Base-by-base conservation (phyloP, 345 rosid genomes). In the Syzygium aromaticum region DNA sequence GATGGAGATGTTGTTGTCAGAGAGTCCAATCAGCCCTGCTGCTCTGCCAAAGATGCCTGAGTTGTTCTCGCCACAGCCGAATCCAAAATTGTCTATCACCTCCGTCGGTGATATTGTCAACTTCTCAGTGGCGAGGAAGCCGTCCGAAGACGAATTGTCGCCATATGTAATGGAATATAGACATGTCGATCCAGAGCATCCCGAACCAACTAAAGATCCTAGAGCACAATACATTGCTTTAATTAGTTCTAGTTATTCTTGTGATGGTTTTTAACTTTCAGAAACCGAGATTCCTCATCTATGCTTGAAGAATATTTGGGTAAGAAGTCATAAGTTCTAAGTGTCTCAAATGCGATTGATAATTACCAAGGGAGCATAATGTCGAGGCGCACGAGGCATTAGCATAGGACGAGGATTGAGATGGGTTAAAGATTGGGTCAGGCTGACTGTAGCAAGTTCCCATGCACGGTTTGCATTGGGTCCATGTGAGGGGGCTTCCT, bases 401-500 rank as follows among this genome's bases (percentile, higher is more conserved):
- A 22, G 15, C 28, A 85, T 88, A 88, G 1, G 93, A 52, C 0
- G 87, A 23, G 11, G 92, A 92, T 17, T 54, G 23, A 53, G 87
- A 61, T 0, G 91, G 91, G 84, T 90, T 87, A 30, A 89, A 88
- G 7, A 51, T 88, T 7, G 89, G 86, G 38, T 85, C 88, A 10
- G 52, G 17, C 84, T 91, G 93, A 22, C 30, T 16, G 51, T 89
- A 89, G 77, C 93, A 91, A 6, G 25, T 6, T 15, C 10, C 27
- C 4, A 23, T 25, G 11, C 91, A 89, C 2, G 92, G 91, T 52
- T 87, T 51, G 63, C 92, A 92, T 84, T 89, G 92, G 11, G 90
- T 88, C 94, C 94, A 92, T 17, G 91, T 89, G 10, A 91, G 28
- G 56, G 52, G 89, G 84, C 90, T 91, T 1, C 89, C 92, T 2